Base-by-base conservation (phyloP, 768 basidiomycete genomes). In the Psilocybe subaeruginosa region DNA sequence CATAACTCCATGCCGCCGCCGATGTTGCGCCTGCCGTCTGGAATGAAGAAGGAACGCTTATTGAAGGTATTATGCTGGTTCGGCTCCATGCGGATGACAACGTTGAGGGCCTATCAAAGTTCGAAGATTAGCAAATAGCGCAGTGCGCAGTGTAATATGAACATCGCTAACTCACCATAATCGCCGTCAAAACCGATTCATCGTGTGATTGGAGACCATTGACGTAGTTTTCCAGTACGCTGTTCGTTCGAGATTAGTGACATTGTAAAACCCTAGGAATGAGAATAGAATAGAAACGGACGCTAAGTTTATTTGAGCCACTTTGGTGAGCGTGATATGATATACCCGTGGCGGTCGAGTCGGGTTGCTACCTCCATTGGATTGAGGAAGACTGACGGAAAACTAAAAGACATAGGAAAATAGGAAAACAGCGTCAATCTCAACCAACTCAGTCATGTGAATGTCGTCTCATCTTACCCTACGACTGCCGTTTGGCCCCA, bases 71-170 rank as follows among this genome's bases (percentile, higher is more conserved):
- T 85, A 17, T 80, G 79, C 69, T 85, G 70, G 2, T 83, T 88
- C 0, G 92, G 92, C 56, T 85, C 83, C 88, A 90, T 90, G 0
- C 91, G 83, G 14, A 93, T 80, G 9, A 87, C 87, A 3, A 92
- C 87, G 61, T 93, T 93, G 51, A 89, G 70, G 0, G 89, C 88
- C 90, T 91, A 23, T 12, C 12, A 35, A 23, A 3, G 8, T 11
- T 55, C 29, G 16, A 8, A 46, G n/a, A 37, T 17, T 37, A 41
- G 17, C 3, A 2, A 6, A 8, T 45, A 46, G 1, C 16, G 17
- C 3, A 2, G 30, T 17, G 17, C 30, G 3, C 11, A 4, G 14
- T 43, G 41, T n/a, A n/a, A n/a, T 1, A 14, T 16, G 12, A 14
- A 31, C 48, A 14, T 3, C 19, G 35, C 12, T n/a, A 23, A 67